phyloP scores from a whole-genome alignment of 2,329 filamentous ascomycete species.

The Lachnellula willkommii region DNA sequence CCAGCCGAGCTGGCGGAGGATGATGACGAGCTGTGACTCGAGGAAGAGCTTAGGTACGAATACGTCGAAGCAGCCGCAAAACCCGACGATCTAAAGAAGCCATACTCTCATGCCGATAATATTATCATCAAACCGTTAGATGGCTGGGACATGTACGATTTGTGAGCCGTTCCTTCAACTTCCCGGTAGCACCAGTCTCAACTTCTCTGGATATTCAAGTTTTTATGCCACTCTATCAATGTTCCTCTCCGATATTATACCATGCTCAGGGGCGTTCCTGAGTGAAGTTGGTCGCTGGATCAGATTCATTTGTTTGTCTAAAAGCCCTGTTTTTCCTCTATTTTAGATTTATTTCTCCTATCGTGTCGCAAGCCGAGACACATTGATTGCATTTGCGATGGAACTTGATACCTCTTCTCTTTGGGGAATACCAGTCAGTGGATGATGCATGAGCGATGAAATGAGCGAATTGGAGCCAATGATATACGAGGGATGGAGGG shows the following conservation, averaged over 20 bases:
- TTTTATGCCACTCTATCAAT: constrained; percentile 13
- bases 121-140: constrained; percentile 40
- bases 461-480: neutral
- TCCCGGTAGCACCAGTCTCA: constrained; percentile 3
- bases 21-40: constrained; percentile 84
- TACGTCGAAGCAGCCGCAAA: constrained; percentile 27
- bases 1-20: constrained; percentile 90
- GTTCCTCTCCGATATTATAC: constrained; percentile 17
- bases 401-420: constrained; percentile 20
- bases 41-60: constrained; percentile 61
- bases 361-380: constrained; percentile 24
- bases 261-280: constrained; percentile 17
- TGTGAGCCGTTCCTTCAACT: constrained; percentile 35
- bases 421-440: constrained; percentile 13
- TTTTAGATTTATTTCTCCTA: constrained; percentile 27
- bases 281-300: constrained; percentile 22
- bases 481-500: constrained; percentile 10
- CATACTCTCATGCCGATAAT: constrained; percentile 14
- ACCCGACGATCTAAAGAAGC: constrained; percentile 7
- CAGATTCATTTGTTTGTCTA: constrained; percentile 25
- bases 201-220: constrained; percentile 22
- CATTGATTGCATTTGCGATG: constrained; percentile 22
- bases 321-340: constrained; percentile 23
- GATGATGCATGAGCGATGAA: constrained; percentile 3
- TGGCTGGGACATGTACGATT: constrained; percentile 62